These are phyloP conservation scores for Calonectria naviculata DNA, from an alignment of 2,329 filamentous ascomycete species.

Conservation along the genomic window DNA sequence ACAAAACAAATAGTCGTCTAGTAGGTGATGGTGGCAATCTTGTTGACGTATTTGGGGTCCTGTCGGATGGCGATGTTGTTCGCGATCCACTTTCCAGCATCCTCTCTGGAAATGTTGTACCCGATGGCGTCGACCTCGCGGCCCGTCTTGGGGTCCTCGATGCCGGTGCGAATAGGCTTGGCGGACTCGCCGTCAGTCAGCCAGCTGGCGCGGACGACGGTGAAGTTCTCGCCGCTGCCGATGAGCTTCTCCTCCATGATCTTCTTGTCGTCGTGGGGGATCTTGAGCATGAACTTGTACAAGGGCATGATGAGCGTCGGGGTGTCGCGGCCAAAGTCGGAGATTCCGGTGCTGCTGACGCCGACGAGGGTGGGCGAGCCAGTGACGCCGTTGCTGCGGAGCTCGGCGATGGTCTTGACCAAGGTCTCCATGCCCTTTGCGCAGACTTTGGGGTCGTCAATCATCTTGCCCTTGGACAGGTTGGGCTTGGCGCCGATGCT, in stretches of 20 bases:
- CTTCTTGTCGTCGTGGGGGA: slow-evolving; percentile 60
- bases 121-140: slow-evolving; percentile 52
- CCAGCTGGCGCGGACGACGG: slow-evolving; percentile 51
- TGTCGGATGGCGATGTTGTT: not conserved
- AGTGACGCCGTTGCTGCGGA: slow-evolving; percentile 39
- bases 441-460: slow-evolving; percentile 61
- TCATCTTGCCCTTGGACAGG: slow-evolving; percentile 46
- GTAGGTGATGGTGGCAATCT: not conserved
- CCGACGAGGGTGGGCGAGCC: slow-evolving; percentile 48
- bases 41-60: not conserved
- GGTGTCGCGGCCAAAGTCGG: slow-evolving; percentile 50
- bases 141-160: slow-evolving; percentile 50
- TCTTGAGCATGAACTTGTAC: slow-evolving; percentile 53
- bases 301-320: slow-evolving; percentile 56
- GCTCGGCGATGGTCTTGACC: slow-evolving; percentile 49
- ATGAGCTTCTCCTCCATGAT: slow-evolving; percentile 54
- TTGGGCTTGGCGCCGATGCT: slow-evolving; percentile 55
- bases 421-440: slow-evolving; percentile 55
- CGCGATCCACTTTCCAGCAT: slow-evolving; percentile 60
- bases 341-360: slow-evolving; percentile 54
- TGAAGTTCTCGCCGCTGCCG: slow-evolving; percentile 46
- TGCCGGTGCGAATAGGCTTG: slow-evolving; percentile 47
- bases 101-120: slow-evolving; percentile 59
- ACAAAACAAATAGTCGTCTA: not conserved
- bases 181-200: slow-evolving; percentile 44